phyloP scores from a whole-genome alignment of 2,329 filamentous ascomycete species.

The Stagonosporopsis vannaccii region DNA sequence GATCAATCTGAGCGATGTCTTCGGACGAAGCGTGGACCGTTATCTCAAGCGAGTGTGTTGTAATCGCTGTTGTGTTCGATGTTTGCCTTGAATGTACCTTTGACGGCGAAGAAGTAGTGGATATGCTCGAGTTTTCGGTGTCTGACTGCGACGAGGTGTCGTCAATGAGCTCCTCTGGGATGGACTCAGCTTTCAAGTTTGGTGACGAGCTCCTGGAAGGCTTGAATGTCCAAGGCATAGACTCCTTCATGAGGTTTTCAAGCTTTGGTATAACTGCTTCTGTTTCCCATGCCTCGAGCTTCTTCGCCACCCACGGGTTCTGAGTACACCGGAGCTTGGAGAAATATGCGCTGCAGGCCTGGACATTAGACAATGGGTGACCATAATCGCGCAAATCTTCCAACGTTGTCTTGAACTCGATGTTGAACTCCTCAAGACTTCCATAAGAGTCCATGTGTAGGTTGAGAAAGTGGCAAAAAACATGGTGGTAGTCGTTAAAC shows the following conservation, averaged over 20 bases:
- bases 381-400: constrained; percentile 46
- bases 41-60: constrained; percentile 37
- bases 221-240: constrained; percentile 42
- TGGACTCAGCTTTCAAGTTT: constrained; percentile 27
- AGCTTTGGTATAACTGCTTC: constrained; percentile 30
- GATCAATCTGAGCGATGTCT: constrained; percentile 30
- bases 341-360: constrained; percentile 49
- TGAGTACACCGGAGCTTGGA: constrained; percentile 48
- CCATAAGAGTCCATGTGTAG: constrained; percentile 46
- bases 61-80: constrained; percentile 28
- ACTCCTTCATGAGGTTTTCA: constrained; percentile 39
- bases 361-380: constrained; percentile 41
- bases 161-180: constrained; percentile 30
- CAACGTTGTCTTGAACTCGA: constrained; percentile 41
- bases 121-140: constrained; percentile 28
- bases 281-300: constrained; percentile 43
- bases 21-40: constrained; percentile 38
- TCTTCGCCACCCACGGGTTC: constrained; percentile 47
- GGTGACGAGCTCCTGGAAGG: constrained; percentile 32
- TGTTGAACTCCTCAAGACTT: constrained; percentile 45
- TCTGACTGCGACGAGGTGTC: constrained; percentile 30
- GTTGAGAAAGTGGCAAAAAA: constrained; percentile 49
- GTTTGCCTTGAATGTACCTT: constrained; percentile 30
- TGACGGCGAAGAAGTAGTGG: constrained; percentile 7
- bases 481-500: constrained; percentile 48